phyloP scores from a whole-genome alignment of 1,139 yeast species.

The Hyphopichia buzzinii region DNA sequence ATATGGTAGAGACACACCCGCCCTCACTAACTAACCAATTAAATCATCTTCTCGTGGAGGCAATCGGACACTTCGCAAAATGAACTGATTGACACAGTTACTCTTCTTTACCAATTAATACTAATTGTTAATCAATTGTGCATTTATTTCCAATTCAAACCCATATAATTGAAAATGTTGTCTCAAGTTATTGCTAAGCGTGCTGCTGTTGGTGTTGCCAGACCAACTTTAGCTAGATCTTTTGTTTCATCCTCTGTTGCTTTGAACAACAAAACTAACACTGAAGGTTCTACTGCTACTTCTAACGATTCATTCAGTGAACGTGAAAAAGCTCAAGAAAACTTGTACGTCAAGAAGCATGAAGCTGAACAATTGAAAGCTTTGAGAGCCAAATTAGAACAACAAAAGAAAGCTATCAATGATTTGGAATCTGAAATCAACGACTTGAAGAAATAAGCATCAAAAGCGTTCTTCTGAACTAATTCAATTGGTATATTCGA shows the following conservation, averaged over 20 bases:
- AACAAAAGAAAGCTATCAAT: conserved; percentile 45
- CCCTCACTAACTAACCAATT: background rate
- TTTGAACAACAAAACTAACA: background rate
- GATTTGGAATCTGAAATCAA: conserved; percentile 43
- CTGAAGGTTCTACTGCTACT: conserved; percentile 25
- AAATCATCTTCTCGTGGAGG: background rate
- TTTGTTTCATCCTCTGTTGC: conserved; percentile 13
- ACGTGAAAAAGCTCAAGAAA: conserved; percentile 47
- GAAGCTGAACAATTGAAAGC: conserved; percentile 50
- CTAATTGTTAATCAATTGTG: background rate
- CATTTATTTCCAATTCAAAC: no score
- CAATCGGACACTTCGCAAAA: background rate
- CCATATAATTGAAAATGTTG: conserved; percentile 28
- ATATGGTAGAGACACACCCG: background rate
- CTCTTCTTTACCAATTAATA: background rate
- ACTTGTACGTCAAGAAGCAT: conserved; percentile 43
- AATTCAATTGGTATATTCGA: no score
- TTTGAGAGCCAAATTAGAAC: conserved; percentile 44
- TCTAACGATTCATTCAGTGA: conserved; percentile 37
- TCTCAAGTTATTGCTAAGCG: conserved; percentile 32
- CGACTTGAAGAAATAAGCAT: conserved; percentile 31
- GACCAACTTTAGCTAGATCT: conserved; percentile 30
- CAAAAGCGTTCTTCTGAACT: no score
- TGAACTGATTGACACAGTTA: background rate
- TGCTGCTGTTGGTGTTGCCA: conserved; percentile 10